Percentiles rank a stretch among this genome's conserved stretches.
Conservation (phyloP, 2,329 filamentous ascomycete genomes). For the Orbilia brochopaga region DNA sequence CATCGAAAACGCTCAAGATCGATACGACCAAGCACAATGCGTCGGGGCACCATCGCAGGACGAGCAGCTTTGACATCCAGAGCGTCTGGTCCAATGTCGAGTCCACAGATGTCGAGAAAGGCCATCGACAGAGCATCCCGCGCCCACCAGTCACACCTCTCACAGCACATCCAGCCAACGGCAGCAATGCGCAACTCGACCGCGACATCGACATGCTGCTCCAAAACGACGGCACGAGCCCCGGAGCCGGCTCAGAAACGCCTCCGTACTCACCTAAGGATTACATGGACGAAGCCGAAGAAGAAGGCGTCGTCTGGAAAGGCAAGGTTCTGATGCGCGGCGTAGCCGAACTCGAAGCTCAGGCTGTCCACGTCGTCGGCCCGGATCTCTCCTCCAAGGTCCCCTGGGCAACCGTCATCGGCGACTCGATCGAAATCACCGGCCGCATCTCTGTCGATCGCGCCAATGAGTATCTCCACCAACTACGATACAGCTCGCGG, state of each 20-base stretch:
- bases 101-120: slow-evolving; percentile 68
- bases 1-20: slow-evolving; percentile 53
- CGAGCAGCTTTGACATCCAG: slow-evolving; percentile 76
- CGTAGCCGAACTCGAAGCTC: slow-evolving; percentile 75
- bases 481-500: slow-evolving; percentile 75
- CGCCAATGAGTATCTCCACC: slow-evolving; percentile 89
- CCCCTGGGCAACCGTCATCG: slow-evolving; percentile 78
- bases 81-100: slow-evolving; percentile 83
- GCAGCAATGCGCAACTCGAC: slow-evolving; percentile 69
- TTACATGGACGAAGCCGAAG: slow-evolving; percentile 66
- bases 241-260: slow-evolving; percentile 70
- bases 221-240: slow-evolving; percentile 68
- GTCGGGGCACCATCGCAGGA: slow-evolving; percentile 59
- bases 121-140: slow-evolving; percentile 60
- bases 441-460: slow-evolving; percentile 81
- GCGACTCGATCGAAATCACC: slow-evolving; percentile 71
- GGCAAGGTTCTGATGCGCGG: slow-evolving; percentile 77
- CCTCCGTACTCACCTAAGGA: slow-evolving; percentile 84
- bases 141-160: slow-evolving; percentile 62
- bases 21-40: slow-evolving; percentile 53
- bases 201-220: slow-evolving; percentile 88
- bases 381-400: slow-evolving; percentile 72
- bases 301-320: slow-evolving; percentile 78
- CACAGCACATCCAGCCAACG: slow-evolving; percentile 62
- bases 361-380: slow-evolving; percentile 83